Evolutionary conservation across 1,139 yeast species (phyloP), one percentile per base, ranked within the genome.

Genomic region (Kodamaea suecica): DNA sequence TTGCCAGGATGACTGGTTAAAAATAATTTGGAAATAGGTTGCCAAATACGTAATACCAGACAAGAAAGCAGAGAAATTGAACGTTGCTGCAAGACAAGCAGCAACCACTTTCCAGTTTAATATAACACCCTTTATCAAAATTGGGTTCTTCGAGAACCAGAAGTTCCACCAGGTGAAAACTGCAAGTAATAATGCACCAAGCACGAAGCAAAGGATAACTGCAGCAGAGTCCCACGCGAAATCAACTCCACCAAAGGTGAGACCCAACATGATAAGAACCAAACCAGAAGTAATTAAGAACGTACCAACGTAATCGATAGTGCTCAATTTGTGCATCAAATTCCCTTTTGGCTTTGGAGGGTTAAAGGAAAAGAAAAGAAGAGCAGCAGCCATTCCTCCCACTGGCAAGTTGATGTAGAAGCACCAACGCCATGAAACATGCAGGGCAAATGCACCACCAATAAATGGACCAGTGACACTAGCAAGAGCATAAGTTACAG

Each of bases 181-280:
- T 9, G 69, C 49, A 0, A 64, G 26, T 4, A 70, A 27, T 0
- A 70, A 34, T 0, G 77, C 78, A 10, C 86, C 84, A 23, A 80
- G 44, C 5, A 70, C 64, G 44, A 82, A 74, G 48, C 75, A 67
- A 23, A 62, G 50, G 16, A 81, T 76, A 0, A 77, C 78, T 2
- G 78, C 68, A 3, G 76, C 78, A 2, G 84, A 76, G 15, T 62
- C 57, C 82, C 82, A 76, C 0, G 64, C 52, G 38, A 55, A 63
- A 16, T 62, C 54, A 12, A 55, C 53, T 9, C 76, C 74, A 14
- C 82, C 84, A 43, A 75, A 70, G 1, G 79, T 69, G 35, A 78
- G 49, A 1, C 69, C 82, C 30, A 78, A 50, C 29, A 77, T 59
- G 8, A 74, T 34, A 23, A 76, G 47, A 4, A 69, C 71, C 26